These are phyloP conservation scores for Croton setiger DNA, from an alignment of 441 rosid species.

Conservation along the genomic window DNA sequence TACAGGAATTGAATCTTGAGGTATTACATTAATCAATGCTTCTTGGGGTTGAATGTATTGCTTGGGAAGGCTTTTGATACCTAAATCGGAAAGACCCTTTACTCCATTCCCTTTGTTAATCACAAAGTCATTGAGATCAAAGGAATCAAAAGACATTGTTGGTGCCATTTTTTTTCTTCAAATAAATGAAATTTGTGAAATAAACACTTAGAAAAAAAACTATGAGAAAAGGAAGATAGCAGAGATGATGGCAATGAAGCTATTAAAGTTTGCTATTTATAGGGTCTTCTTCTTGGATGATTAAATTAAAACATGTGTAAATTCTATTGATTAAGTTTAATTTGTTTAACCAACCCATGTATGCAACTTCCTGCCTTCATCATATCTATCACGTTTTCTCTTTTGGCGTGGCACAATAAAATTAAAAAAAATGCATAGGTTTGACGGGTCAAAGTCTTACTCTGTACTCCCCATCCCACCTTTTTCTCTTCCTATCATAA, in stretches of 20 bases:
- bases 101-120: conserved; percentile 35
- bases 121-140: conserved; percentile 23
- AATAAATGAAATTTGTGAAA: not conserved
- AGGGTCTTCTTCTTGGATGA: not conserved
- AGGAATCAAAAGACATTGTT: conserved; percentile 3
- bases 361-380: too few species aligned
- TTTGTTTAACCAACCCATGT: too few species aligned
- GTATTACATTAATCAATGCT: conserved; percentile 3
- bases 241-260: not conserved
- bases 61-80: conserved; percentile 32
- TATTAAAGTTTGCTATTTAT: not conserved
- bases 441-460: too few species aligned
- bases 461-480: too few species aligned
- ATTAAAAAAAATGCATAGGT: too few species aligned
- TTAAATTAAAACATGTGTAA: too few species aligned
- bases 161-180: conserved; percentile 26
- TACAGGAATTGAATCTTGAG: conserved; percentile 27
- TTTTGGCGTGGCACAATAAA: too few species aligned
- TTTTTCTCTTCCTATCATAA: too few species aligned
- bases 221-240: not conserved
- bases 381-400: too few species aligned
- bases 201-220: fast-evolving
- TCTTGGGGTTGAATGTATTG: conserved; percentile 29
- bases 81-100: conserved; percentile 37
- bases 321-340: too few species aligned